Evolutionary conservation across 345 rosid species (phyloP), one percentile per base, ranked within the genome.

Genomic region (Punica granatum): DNA sequence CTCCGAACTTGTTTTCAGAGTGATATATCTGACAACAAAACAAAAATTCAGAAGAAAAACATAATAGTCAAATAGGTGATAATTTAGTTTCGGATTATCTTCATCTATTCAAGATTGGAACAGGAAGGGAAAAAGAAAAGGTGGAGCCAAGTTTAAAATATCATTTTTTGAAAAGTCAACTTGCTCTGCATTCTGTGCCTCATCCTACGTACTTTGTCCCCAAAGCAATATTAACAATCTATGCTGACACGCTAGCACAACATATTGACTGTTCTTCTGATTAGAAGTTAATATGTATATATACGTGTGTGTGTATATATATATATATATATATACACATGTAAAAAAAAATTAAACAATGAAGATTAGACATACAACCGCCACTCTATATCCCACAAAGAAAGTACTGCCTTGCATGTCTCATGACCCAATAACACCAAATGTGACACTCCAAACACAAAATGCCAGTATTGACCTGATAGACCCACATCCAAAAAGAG

Each of bases 11-110:
- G 68, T 82, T 82, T 73, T 87, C 86, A 69, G 66, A 48, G 74
- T 86, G 90, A 72, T 80, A 72, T 75, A 95, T 76, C 98, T 95
- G 86, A 75, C 65, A 84, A 23, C 70, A 37, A 60, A 77, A 9
- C 4, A 53, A 9, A 65, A 65, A 63, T 12, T 30, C 43, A 69
- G 58, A 63, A 44, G 56, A 61, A 68, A 26, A 26, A 26, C 7
- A 25, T 53, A 53, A 9, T 23, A 3, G 59, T 23, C n/a, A 46
- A 46, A 19, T 23, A 46, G 19, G 53, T n/a, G 15, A 46, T 18
- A 3, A n/a, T 15, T 46, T 18, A 46, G 53, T 5, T 46, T 19
- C 15, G 1, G 18, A 4, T 46, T 18, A 46, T 46, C 53, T 15
- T 18, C 18, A 15, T 18, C 23, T 18, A 46, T 18, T 46, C 23